Percentiles rank a stretch among this genome's conserved stretches.
These are phyloP conservation scores for Lactarius psammicola DNA, from an alignment of 768 basidiomycete species.

Conservation along the genomic window DNA sequence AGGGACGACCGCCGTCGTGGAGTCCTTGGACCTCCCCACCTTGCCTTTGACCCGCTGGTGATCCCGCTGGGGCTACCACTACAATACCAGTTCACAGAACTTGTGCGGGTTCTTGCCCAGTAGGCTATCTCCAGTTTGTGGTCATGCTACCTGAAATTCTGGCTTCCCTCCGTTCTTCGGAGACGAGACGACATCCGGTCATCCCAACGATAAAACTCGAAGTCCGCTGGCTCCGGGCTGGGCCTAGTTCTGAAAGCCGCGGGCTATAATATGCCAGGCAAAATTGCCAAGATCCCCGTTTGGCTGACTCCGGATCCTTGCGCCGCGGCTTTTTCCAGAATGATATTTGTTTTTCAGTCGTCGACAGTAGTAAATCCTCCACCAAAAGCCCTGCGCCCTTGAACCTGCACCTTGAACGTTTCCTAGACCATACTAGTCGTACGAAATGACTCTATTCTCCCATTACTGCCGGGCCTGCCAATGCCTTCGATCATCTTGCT, in stretches of 20 bases:
- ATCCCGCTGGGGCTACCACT: too few relatives aligned
- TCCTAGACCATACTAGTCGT: background rate
- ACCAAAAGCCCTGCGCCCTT: too few relatives aligned
- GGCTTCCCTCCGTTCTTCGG: too few relatives aligned
- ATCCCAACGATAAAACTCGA: background rate
- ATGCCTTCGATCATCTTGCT: background rate
- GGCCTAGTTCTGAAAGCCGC: background rate
- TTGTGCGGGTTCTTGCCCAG: too few relatives aligned
- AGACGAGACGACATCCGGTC: background rate
- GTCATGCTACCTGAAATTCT: too few relatives aligned
- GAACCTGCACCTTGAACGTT: background rate
- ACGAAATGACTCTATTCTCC: background rate
- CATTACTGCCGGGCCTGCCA: background rate
- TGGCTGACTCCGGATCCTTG: background rate
- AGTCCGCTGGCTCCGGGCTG: background rate
- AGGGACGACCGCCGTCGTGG: too few relatives aligned
- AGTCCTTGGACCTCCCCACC: too few relatives aligned
- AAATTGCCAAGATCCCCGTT: background rate
- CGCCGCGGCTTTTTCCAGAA: background rate
- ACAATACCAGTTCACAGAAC: too few relatives aligned
- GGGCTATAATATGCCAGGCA: background rate
- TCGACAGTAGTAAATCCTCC: too few relatives aligned
- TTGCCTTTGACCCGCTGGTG: too few relatives aligned
- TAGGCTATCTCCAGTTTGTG: too few relatives aligned
- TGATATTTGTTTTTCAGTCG: too few relatives aligned